Base-by-base conservation (phyloP, 495 filamentous ascomycete species). In the Penicillium antarcticum region DNA sequence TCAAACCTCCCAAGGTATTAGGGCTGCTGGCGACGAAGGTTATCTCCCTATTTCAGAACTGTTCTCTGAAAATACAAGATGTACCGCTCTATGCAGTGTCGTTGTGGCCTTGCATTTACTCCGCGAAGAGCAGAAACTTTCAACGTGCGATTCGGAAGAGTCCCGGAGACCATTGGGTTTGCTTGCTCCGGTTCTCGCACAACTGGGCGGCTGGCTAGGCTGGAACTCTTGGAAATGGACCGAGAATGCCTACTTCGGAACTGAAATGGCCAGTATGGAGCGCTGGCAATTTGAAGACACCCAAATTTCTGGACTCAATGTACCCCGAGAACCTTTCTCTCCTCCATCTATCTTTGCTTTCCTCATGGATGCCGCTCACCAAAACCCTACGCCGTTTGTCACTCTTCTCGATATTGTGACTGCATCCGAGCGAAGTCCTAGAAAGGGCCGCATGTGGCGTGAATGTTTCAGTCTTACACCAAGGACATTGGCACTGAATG, bases 91-190 rank as follows among this genome's bases (percentile, higher is more conserved):
- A 34, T 80, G 81, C 51, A 85, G 83, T 41, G 74, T 92, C 2
- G 72, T 97, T 9, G 73, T 94, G 42, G 84, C 82, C 12, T 77
- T 98, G 18, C 95, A 97, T 66, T 78, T 97, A 6, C 65, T 95
- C 4, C 76, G 87, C 2, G 92, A 98, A 63, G 94, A 98, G 58
- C 81, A 87, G 54, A 97, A 95, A 62, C 81, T 98, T 5, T 84
- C 88, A 41, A 81, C 83, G 23, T 77, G 83, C 16, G 73, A 81
- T 18, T 72, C 76, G 0, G 79, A 87, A 51, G 71, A 76, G 43
- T 74, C 78, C 8, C 75, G 74, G 34, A 68, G 73, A 38, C 71
- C 80, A 26, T 57, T 71, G 24, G 68, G 76, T 39, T 77, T 82
- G 49, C 68, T 96, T 38, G 80, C 81, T 31, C 81, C 85, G 4